A percentile compares a stretch with the other conserved stretches of the same genome.
These are phyloP conservation scores for Cetraspora pellucida DNA, from an alignment of 192 early-diverging fungal genomes.

Conservation along the genomic window DNA sequence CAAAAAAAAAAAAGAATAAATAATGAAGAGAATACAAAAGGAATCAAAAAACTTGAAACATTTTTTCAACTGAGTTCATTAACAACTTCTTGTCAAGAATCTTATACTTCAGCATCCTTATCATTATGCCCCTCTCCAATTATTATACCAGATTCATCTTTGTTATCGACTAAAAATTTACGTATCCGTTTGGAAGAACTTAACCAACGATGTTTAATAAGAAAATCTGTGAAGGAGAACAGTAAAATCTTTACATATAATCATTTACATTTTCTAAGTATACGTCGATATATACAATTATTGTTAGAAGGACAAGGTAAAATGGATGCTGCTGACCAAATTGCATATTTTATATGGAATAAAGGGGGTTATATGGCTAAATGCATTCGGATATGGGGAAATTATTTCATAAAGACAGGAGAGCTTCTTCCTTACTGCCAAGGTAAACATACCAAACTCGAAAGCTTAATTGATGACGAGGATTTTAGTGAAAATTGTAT, in stretches of 20 bases:
- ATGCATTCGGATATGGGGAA: not conserved
- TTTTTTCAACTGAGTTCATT: not conserved
- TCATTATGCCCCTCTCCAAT: not conserved
- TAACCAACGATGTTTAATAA: not conserved
- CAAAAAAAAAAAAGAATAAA: slow-evolving; percentile 10
- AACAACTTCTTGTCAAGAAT: not conserved
- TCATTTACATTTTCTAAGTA: not conserved
- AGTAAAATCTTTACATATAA: not conserved
- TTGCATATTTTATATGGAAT: not conserved
- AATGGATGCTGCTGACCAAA: not conserved
- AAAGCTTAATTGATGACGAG: not conserved
- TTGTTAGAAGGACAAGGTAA: slow-evolving; percentile 1
- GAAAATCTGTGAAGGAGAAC: not conserved
- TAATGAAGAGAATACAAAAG: not conserved
- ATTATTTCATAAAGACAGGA: not conserved
- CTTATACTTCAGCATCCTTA: not conserved
- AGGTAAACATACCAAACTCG: not conserved
- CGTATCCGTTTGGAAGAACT: not conserved
- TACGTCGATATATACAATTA: slow-evolving; percentile 4
- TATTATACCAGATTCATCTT: not conserved
- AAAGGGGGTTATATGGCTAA: not conserved
- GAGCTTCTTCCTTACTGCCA: not conserved
- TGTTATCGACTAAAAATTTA: not conserved
- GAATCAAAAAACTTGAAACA: slow-evolving; percentile 4
- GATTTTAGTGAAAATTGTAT: not conserved